Evolutionary conservation across 202 grass and related monocot genomes (phyloP).

Genomic region (Hordeum pubiflorum): DNA sequence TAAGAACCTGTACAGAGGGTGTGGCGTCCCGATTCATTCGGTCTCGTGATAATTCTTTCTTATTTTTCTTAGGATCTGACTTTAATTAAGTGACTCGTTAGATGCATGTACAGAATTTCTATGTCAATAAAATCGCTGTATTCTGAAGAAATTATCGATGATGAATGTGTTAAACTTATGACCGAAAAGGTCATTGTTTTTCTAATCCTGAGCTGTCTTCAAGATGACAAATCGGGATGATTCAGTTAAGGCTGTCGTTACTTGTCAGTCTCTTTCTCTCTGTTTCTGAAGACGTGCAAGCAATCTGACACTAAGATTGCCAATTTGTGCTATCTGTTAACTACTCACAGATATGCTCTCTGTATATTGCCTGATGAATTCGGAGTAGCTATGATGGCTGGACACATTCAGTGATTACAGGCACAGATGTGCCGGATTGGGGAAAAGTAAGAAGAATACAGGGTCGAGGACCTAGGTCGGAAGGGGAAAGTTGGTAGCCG

Average conservation of each 20-base stretch:
- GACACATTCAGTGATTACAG: too few relatives aligned
- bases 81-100: neutral
- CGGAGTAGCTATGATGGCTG: too few relatives aligned
- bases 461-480: too few relatives aligned
- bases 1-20: conserved; percentile 9
- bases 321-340: neutral
- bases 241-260: neutral
- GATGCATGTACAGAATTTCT: conserved; percentile 27
- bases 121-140: neutral
- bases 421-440: too few relatives aligned
- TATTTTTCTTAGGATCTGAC: conserved; percentile 18
- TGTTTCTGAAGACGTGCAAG: neutral
- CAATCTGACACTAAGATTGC: neutral
- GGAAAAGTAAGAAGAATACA: too few relatives aligned
- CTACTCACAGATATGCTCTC: too few relatives aligned
- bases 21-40: conserved; percentile 21
- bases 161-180: neutral
- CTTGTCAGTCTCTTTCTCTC: neutral
- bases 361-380: too few relatives aligned
- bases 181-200: too few relatives aligned
- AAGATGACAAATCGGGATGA: too few relatives aligned
- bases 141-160: neutral
- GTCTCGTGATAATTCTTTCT: conserved; percentile 22
- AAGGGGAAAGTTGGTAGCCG: too few relatives aligned
- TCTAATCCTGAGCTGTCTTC: too few relatives aligned